Conservation (phyloP, 768 basidiomycete genomes). For the Filobasidium floriforme region DNA sequence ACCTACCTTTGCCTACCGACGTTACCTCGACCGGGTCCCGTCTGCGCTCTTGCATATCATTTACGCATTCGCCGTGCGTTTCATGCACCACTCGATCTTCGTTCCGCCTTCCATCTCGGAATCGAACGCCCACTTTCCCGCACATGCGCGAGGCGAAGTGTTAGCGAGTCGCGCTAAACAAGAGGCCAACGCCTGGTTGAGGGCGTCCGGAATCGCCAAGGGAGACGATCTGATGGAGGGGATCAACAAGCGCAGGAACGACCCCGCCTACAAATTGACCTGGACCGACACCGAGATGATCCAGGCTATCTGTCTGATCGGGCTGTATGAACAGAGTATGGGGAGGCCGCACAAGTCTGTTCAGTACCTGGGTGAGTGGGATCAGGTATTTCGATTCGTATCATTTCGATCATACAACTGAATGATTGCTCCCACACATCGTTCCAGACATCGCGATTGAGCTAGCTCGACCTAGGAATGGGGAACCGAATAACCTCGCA, state of each 20-base stretch:
- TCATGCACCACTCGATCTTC: conserved; percentile 27
- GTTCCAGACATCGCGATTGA: conserved; percentile 12
- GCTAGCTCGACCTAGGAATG: not conserved
- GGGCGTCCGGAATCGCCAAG: not conserved
- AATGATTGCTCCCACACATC: not conserved
- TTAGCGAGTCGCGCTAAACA: conserved; percentile 34
- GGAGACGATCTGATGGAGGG: not conserved
- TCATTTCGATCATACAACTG: not conserved
- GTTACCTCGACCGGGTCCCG: conserved; percentile 32
- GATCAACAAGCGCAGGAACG: conserved; percentile 27
- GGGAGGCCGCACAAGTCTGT: conserved; percentile 1
- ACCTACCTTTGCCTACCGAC: conserved; percentile 40
- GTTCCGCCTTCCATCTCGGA: conserved; percentile 20
- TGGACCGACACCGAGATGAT: conserved; percentile 42
- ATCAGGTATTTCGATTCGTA: not conserved
- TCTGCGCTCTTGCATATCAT: conserved; percentile 38
- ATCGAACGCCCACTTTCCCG: conserved; percentile 13
- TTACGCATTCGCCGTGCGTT: conserved; percentile 36
- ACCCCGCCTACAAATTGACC: conserved; percentile 9
- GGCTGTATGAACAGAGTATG: conserved; percentile 24
- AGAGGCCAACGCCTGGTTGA: conserved; percentile 11
- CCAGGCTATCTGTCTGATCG: conserved; percentile 32
- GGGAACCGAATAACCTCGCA: not conserved
- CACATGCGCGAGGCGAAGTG: conserved; percentile 32
- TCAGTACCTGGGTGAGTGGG: conserved; percentile 16